These are phyloP conservation scores for Pseudogymnoascus sp. DNA, from an alignment of 2,329 filamentous ascomycete genomes.

Conservation along the genomic window DNA sequence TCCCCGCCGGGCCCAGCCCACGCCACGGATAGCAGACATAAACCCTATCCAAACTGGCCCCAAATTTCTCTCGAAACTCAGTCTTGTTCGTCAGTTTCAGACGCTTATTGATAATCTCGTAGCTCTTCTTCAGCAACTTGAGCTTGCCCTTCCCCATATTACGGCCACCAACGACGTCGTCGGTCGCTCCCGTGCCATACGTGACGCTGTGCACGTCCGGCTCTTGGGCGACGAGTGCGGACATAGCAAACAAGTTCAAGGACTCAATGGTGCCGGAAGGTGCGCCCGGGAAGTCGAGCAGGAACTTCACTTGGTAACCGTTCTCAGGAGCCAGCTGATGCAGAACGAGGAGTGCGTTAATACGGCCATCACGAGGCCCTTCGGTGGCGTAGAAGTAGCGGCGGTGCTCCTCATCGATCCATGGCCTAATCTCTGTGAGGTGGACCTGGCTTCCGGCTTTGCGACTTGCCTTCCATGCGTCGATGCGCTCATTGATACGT, in stretches of 20 bases:
- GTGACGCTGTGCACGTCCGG: conserved; percentile 63
- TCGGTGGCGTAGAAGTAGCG: conserved; percentile 75
- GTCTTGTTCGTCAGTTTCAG: conserved; percentile 77
- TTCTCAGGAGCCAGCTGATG: conserved; percentile 72
- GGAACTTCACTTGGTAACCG: conserved; percentile 93
- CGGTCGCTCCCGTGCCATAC: conserved; percentile 76
- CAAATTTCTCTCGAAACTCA: conserved; percentile 87
- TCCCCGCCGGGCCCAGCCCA: conserved; percentile 73
- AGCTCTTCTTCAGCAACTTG: conserved; percentile 74
- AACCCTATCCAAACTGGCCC: conserved; percentile 72
- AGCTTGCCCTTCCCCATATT: conserved; percentile 75
- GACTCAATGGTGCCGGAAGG: conserved; percentile 84
- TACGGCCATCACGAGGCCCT: conserved; percentile 57
- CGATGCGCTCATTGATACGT: conserved; percentile 64
- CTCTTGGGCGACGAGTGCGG: conserved; percentile 42
- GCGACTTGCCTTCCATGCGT: conserved; percentile 71
- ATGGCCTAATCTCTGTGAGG: conserved; percentile 81
- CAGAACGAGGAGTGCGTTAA: conserved; percentile 73
- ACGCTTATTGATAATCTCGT: conserved; percentile 73
- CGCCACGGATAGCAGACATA: conserved; percentile 88
- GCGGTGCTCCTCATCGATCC: conserved; percentile 75
- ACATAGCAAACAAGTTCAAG: conserved; percentile 65
- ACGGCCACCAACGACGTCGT: conserved; percentile 67
- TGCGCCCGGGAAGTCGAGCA: conserved; percentile 82
- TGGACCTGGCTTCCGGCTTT: conserved; percentile 77